phyloP scores from a whole-genome alignment of 2,329 filamentous ascomycete genomes.

The Thermomyces lanuginosus region DNA sequence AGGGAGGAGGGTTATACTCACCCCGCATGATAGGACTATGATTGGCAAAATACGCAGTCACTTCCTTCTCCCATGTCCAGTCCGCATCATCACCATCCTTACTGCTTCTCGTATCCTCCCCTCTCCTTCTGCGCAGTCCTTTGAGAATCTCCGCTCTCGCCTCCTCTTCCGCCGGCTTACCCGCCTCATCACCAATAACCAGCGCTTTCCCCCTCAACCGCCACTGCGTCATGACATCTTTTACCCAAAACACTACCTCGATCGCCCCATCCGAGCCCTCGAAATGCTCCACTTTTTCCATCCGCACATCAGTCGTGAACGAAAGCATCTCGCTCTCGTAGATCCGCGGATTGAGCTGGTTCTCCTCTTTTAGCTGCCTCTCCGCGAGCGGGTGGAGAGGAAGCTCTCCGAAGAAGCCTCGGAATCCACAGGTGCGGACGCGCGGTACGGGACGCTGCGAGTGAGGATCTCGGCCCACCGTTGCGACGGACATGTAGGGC shows the following conservation, averaged over 20 bases:
- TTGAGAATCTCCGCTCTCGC: slow-evolving; percentile 43
- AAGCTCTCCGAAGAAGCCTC: slow-evolving; percentile 60
- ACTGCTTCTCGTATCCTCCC: slow-evolving; percentile 11
- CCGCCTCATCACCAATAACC: slow-evolving; percentile 55
- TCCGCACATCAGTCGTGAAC: slow-evolving; percentile 76
- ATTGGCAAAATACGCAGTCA: slow-evolving; percentile 84
- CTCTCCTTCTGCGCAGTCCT: slow-evolving; percentile 31
- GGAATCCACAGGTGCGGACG: slow-evolving; percentile 65
- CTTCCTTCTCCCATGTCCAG: slow-evolving; percentile 66
- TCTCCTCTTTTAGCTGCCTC: slow-evolving; percentile 38
- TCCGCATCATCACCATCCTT: slow-evolving; percentile 24
- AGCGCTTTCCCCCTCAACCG: slow-evolving; percentile 61
- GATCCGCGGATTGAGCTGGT: slow-evolving; percentile 42
- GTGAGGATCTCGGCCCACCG: slow-evolving; percentile 20
- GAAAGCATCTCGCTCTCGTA: slow-evolving; percentile 66
- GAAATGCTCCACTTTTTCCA: slow-evolving; percentile 68
- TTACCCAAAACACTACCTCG: slow-evolving; percentile 75
- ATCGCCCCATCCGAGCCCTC: slow-evolving; percentile 51
- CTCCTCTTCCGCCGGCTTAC: slow-evolving; percentile 30
- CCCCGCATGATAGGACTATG: slow-evolving; percentile 63
- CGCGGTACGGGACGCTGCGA: slow-evolving; percentile 22
- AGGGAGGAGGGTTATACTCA: slow-evolving; percentile 15
- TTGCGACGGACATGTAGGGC: slow-evolving; percentile 28
- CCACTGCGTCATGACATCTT: slow-evolving; percentile 62
- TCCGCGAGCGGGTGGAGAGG: slow-evolving; percentile 57